Conservation (phyloP, 2,329 filamentous ascomycete species). For the Albifimbria verrucaria region DNA sequence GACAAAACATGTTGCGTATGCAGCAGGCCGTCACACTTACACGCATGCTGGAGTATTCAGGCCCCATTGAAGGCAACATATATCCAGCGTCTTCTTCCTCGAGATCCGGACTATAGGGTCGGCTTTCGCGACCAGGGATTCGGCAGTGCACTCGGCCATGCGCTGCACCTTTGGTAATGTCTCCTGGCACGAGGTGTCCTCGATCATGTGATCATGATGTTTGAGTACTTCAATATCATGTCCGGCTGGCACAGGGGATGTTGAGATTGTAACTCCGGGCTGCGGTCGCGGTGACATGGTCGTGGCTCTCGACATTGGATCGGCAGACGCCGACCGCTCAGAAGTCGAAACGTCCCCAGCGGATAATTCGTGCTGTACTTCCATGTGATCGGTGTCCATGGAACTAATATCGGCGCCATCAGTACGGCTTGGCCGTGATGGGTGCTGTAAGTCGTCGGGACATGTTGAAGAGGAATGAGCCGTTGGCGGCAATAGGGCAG, state of each 20-base stretch:
- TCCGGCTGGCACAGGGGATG: conserved; percentile 28
- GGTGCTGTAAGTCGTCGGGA: conserved; percentile 36
- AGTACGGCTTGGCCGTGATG: conserved; percentile 12
- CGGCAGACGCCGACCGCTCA: conserved; percentile 21
- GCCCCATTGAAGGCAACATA: conserved; percentile 33
- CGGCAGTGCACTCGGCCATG: conserved; percentile 5
- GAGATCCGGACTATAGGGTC: conserved; percentile 18
- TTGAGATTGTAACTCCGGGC: conserved; percentile 27
- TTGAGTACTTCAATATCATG: conserved; percentile 32
- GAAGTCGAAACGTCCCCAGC: conserved; percentile 20
- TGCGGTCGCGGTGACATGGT: conserved; percentile 42
- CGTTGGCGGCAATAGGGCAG: conserved; percentile 33
- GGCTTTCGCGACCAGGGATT: conserved; percentile 15
- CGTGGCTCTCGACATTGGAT: conserved; percentile 33
- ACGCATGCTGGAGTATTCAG: conserved; percentile 33
- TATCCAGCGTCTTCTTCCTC: conserved; percentile 28
- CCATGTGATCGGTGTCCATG: conserved; percentile 15
- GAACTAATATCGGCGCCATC: conserved; percentile 3
- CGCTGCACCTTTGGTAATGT: conserved; percentile 9
- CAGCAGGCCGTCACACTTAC: conserved; percentile 20
- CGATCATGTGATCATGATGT: conserved; percentile 21
- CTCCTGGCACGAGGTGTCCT: conserved; percentile 18
- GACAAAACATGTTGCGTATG: background rate
- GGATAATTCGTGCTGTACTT: conserved; percentile 15
- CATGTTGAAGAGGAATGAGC: conserved; percentile 39